Evolutionary conservation across 2,329 filamentous ascomycete genomes (phyloP).

Genomic region (Aspergillus neoniger): DNA sequence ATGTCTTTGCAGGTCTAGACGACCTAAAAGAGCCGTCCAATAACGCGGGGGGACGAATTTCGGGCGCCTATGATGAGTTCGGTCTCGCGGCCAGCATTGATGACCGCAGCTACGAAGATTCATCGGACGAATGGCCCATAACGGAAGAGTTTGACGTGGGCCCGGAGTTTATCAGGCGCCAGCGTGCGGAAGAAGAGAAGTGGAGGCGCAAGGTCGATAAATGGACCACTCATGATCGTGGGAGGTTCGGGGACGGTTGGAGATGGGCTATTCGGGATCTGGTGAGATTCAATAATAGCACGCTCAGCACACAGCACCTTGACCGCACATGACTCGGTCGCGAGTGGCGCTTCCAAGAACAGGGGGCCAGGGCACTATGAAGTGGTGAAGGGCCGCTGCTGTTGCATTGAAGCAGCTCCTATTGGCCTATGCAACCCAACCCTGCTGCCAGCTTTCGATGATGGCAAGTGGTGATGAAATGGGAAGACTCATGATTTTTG

Average conservation of each 20-base stretch:
- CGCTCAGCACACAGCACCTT: constrained; percentile 16
- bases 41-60: constrained; percentile 25
- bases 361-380: not conserved
- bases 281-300: constrained; percentile 36
- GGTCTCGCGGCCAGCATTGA: constrained; percentile 35
- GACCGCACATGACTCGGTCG: constrained; percentile 13
- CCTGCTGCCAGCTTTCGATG: not conserved
- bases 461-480: not conserved
- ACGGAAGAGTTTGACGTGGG: constrained; percentile 98
- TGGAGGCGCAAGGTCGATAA: constrained; percentile 86
- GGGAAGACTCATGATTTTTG: not conserved
- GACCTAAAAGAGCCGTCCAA: constrained; percentile 72
- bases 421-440: not conserved
- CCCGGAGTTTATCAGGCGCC: constrained; percentile 85
- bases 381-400: not conserved
- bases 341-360: not conserved
- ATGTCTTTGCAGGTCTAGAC: constrained; percentile 92
- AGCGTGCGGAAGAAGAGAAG: constrained; percentile 85
- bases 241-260: constrained; percentile 59
- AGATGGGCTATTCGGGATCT: constrained; percentile 69
- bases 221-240: constrained; percentile 69
- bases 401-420: not conserved
- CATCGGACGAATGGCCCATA: constrained; percentile 74
- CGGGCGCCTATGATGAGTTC: constrained; percentile 29
- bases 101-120: constrained; percentile 47